phyloP scores from a whole-genome alignment of 2,329 filamentous ascomycete species.

The Aureobasidium zeae region DNA sequence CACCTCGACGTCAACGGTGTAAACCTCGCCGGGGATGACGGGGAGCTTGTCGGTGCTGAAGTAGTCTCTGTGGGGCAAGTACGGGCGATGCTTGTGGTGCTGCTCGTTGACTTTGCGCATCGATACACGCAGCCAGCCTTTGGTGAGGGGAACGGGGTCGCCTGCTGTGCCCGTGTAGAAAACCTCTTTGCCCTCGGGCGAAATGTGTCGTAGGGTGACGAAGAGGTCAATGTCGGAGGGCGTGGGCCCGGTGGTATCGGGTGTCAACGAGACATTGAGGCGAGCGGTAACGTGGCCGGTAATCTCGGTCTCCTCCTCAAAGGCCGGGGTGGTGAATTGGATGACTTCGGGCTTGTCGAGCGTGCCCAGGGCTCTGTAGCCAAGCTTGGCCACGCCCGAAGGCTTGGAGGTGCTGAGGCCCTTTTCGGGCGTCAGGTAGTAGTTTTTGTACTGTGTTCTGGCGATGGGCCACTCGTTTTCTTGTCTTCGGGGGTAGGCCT shows the following conservation, averaged over 20 bases:
- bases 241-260: conserved; percentile 30
- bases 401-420: conserved; percentile 31
- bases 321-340: conserved; percentile 48
- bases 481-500: conserved; percentile 42
- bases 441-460: conserved; percentile 53
- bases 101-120: conserved; percentile 46
- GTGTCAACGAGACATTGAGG: conserved; percentile 49
- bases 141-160: conserved; percentile 52
- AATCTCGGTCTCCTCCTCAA: conserved; percentile 54
- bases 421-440: conserved; percentile 44
- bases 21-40: conserved; percentile 47
- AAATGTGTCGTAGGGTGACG: conserved; percentile 51
- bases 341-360: conserved; percentile 45
- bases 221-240: conserved; percentile 55
- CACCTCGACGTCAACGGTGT: conserved; percentile 52
- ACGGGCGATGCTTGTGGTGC: conserved; percentile 44
- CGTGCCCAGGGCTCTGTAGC: conserved; percentile 50
- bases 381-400: conserved; percentile 34
- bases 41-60: conserved; percentile 46
- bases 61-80: conserved; percentile 52
- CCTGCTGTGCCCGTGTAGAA: conserved; percentile 58
- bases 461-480: conserved; percentile 58
- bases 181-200: conserved; percentile 46
- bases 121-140: conserved; percentile 54
- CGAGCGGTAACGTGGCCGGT: conserved; percentile 57